Base-by-base conservation (phyloP, 495 filamentous ascomycete species). In the Aspergillus panamensis region DNA sequence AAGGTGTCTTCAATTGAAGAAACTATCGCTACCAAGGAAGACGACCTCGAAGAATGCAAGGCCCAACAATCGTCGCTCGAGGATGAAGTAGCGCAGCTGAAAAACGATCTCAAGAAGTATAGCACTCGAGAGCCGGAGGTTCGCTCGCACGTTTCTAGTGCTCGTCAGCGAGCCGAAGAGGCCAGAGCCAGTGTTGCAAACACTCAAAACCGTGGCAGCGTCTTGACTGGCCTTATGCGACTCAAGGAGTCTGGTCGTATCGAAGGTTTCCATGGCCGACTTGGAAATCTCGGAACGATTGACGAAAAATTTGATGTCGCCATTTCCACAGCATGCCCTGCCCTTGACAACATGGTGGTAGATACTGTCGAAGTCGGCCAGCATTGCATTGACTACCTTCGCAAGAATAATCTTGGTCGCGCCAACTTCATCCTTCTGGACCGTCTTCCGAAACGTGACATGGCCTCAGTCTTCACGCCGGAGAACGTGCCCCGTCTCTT, bases 341-440 rank as follows among this genome's bases (percentile, higher is more conserved):
- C 86, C 13, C 83, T 98, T 16, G 90, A 97, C 64, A 96, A 97
- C 62, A 88, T 98, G 65, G 92, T 98, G 10, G 94, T 96, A 7
- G 94, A 97, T 60, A 90, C 90, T 0, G 91, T 97, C 7, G 92
- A 97, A 65, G 88, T 89, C 47, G 95, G 92, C 50, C 93, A 97
- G 69, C 92, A 97, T 65, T 97, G 95, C 69, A 96, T 98, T 64
- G 93, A 97, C 62, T 93, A 97, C 67, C 81, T 98, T 16, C 85
- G 94, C 21, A 97, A 97, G 77, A 97, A 95, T 61, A 96, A 96
- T 65, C 86, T 97, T 21, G 94, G 94, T n/a, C 83, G 95, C 67
- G 94, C 92, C 30, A 96, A 96, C 73, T 96, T 98, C 68, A 97
- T 97, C 65, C 89, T 93, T 58, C 83, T 98, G 3, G 89, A 97